These are phyloP conservation scores for Ascodesmis nigricans DNA, from an alignment of 495 filamentous ascomycete genomes.

Conservation along the genomic window DNA sequence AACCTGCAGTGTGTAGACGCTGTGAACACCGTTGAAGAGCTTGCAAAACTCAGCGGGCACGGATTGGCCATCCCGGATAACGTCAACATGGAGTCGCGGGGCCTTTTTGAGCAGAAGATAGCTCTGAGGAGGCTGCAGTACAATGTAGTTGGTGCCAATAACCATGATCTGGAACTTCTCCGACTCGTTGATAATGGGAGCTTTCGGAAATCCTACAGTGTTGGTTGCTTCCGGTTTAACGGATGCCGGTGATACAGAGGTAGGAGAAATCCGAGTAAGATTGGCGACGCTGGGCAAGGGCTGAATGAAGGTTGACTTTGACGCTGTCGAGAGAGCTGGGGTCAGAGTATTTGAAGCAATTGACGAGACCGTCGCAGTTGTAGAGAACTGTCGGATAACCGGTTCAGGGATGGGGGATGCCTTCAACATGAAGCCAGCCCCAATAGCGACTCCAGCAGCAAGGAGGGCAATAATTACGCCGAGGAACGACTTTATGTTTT, in stretches of 20 bases:
- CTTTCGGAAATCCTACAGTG: too few relatives aligned
- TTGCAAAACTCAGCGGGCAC: conserved; percentile 31
- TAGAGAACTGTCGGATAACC: too few relatives aligned
- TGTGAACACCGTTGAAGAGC: conserved; percentile 37
- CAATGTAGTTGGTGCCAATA: conserved; percentile 37
- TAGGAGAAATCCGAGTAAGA: too few relatives aligned
- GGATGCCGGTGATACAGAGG: conserved; percentile 9
- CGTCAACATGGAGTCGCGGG: conserved; percentile 30
- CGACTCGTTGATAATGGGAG: conserved; percentile 25
- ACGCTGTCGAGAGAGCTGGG: too few relatives aligned
- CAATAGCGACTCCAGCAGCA: too few relatives aligned
- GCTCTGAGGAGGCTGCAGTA: conserved; percentile 34
- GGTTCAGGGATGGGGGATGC: too few relatives aligned
- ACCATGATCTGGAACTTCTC: conserved; percentile 37
- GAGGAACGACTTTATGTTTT: too few relatives aligned
- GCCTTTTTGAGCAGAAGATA: conserved; percentile 29
- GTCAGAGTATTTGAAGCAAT: too few relatives aligned
- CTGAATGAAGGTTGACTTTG: conserved; percentile 9
- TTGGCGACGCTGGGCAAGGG: conserved; percentile 10
- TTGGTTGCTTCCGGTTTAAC: too few relatives aligned
- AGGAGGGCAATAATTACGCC: too few relatives aligned
- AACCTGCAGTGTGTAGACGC: conserved; percentile 29
- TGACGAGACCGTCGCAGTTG: too few relatives aligned
- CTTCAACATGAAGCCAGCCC: too few relatives aligned
- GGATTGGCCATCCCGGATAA: conserved; percentile 25